phyloP scores from a whole-genome alignment of 2,329 filamentous ascomycete genomes.

The Phialocephala subalpina region DNA sequence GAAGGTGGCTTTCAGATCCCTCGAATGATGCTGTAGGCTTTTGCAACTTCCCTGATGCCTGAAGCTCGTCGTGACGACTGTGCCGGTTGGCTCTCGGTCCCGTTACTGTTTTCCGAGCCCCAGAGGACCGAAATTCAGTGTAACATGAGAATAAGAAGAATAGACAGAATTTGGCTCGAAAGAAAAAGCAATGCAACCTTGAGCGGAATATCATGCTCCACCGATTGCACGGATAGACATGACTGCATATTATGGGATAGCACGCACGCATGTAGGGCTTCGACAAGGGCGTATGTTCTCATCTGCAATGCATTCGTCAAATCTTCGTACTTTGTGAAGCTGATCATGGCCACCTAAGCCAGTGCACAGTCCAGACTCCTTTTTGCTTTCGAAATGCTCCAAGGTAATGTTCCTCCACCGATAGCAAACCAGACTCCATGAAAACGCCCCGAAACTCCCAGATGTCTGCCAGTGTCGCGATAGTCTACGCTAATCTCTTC shows the following conservation, averaged over 20 bases:
- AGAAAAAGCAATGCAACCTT: background rate
- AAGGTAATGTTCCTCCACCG: background rate
- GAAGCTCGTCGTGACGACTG: background rate
- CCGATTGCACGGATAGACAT: background rate
- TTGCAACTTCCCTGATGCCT: background rate
- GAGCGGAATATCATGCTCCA: background rate
- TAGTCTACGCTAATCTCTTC: background rate
- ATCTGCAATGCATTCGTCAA: background rate
- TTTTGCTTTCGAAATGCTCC: background rate
- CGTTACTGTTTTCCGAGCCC: background rate
- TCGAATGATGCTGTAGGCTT: background rate
- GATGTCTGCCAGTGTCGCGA: background rate
- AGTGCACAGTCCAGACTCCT: background rate
- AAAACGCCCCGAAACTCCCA: constrained; percentile 13
- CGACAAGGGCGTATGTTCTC: background rate
- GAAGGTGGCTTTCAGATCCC: background rate
- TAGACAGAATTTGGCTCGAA: background rate
- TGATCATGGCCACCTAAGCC: background rate
- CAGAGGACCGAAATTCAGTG: constrained; percentile 3
- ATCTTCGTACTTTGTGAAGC: background rate
- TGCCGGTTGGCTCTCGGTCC: constrained; percentile 7
- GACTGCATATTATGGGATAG: background rate
- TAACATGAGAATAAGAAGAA: background rate
- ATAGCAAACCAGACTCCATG: constrained; percentile 15
- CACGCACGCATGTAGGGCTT: no score